Conservation (phyloP, 139 green algal species). For the Chlorella sorokiniana region DNA sequence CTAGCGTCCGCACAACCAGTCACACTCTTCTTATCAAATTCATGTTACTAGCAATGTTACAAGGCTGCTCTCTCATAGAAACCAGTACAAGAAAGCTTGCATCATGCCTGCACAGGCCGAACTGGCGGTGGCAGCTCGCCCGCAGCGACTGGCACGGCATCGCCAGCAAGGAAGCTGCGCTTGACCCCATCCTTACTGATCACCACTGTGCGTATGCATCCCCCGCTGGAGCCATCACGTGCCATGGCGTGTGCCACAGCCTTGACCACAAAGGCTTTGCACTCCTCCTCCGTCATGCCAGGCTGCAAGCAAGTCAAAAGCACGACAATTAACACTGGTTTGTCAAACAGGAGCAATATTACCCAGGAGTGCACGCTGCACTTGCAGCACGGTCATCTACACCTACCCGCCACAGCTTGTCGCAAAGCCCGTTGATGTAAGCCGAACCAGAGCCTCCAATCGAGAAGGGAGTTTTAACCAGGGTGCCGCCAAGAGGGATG, state of each 20-base stretch:
- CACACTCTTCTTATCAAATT: too few relatives aligned
- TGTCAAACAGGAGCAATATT: neutral
- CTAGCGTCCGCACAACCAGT: too few relatives aligned
- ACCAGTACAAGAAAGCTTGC: neutral
- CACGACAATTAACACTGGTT: neutral
- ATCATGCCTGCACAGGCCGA: neutral
- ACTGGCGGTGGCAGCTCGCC: constrained; percentile 14
- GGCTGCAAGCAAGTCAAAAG: constrained; percentile 20
- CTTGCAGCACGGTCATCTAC: neutral
- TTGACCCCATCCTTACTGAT: constrained; percentile 66
- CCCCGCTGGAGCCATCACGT: constrained; percentile 81
- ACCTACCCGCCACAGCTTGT: constrained; percentile 72
- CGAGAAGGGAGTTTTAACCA: constrained; percentile 74
- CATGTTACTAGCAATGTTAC: neutral
- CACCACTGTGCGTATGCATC: constrained; percentile 81
- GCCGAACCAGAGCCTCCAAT: constrained; percentile 86
- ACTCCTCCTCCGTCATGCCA: constrained; percentile 80
- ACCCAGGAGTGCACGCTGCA: neutral
- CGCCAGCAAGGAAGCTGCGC: constrained; percentile 57
- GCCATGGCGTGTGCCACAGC: constrained; percentile 84
- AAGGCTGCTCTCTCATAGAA: neutral
- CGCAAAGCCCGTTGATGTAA: constrained; percentile 87
- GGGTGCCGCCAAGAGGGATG: constrained; percentile 86
- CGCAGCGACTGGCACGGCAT: neutral
- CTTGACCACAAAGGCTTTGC: constrained; percentile 76